phyloP scores from a whole-genome alignment of 2,329 filamentous ascomycete species.

The Madurella fahalii region DNA sequence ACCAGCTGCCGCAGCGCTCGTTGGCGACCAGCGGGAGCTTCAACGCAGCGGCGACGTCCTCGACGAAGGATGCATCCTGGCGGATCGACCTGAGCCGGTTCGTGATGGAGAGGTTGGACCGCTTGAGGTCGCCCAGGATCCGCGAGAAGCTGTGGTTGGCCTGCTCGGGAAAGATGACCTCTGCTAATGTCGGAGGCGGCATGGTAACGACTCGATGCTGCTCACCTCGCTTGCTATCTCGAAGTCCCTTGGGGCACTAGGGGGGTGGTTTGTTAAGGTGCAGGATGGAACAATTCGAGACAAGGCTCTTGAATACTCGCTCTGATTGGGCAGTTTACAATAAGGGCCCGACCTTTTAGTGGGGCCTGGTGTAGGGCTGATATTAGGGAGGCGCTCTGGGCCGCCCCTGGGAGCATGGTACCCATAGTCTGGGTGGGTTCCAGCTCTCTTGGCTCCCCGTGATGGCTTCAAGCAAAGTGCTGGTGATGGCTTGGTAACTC shows the following conservation, averaged over 20 bases:
- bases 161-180: constrained; percentile 48
- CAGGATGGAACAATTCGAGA: background rate
- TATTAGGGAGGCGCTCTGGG: no score
- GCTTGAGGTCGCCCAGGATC: constrained; percentile 68
- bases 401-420: no score
- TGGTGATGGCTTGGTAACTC: no score
- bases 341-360: no score
- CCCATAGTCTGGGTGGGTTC: no score
- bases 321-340: background rate
- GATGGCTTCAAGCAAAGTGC: no score
- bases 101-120: constrained; percentile 69
- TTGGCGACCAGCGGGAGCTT: constrained; percentile 77
- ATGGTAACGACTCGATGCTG: constrained; percentile 13
- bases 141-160: constrained; percentile 63
- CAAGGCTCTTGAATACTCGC: background rate
- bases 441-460: no score
- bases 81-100: constrained; percentile 81
- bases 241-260: no score
- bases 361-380: no score
- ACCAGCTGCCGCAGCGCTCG: constrained; percentile 95
- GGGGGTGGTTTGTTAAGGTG: no score
- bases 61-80: constrained; percentile 71
- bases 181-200: constrained; percentile 33
- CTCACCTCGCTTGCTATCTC: background rate
- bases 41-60: constrained; percentile 52